A percentile compares a stretch with the other conserved stretches of the same genome.
phyloP scores from a whole-genome alignment of 208 protist genomes.

The Herpetomonas tarakana region DNA sequence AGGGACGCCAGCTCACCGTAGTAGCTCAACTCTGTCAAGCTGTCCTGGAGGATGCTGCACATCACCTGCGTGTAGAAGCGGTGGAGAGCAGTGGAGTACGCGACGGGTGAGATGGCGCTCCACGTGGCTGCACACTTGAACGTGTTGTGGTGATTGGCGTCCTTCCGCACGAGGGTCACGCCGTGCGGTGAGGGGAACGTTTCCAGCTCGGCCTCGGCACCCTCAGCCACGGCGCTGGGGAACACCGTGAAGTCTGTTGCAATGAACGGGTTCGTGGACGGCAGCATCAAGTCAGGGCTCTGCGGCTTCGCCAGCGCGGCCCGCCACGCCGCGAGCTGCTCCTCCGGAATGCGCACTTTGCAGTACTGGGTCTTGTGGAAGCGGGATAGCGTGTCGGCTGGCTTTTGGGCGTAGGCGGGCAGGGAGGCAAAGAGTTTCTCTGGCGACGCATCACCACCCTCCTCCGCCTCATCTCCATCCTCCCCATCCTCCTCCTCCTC shows the following conservation, averaged over 20 bases:
- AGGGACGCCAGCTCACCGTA: constrained; percentile 63
- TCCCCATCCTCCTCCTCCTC: constrained; percentile 1
- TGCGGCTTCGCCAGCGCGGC: constrained; percentile 18
- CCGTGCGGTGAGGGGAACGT: constrained; percentile 38
- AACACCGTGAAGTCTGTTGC: constrained; percentile 64
- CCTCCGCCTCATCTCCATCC: constrained; percentile 1
- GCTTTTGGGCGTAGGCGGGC: constrained; percentile 46
- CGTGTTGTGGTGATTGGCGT: constrained; percentile 35
- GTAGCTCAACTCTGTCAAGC: constrained; percentile 54
- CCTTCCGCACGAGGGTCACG: constrained; percentile 37
- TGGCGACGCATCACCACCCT: constrained; percentile 1
- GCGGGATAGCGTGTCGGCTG: constrained; percentile 21
- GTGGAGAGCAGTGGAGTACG: constrained; percentile 35
- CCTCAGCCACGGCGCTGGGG: constrained; percentile 1
- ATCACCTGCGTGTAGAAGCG: constrained; percentile 67
- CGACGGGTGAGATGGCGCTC: constrained; percentile 42
- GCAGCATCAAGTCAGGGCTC: constrained; percentile 25
- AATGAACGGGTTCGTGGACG: constrained; percentile 64
- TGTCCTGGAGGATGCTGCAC: constrained; percentile 34
- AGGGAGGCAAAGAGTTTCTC: constrained; percentile 42
- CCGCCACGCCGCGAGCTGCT: constrained; percentile 37
- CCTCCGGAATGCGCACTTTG: constrained; percentile 29
- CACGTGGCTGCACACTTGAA: constrained; percentile 58
- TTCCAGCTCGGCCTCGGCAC: constrained; percentile 10
- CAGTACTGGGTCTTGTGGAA: constrained; percentile 36